Conservation (phyloP, 352 stramenopile genomes). For the Pseudoperonospora humuli region DNA sequence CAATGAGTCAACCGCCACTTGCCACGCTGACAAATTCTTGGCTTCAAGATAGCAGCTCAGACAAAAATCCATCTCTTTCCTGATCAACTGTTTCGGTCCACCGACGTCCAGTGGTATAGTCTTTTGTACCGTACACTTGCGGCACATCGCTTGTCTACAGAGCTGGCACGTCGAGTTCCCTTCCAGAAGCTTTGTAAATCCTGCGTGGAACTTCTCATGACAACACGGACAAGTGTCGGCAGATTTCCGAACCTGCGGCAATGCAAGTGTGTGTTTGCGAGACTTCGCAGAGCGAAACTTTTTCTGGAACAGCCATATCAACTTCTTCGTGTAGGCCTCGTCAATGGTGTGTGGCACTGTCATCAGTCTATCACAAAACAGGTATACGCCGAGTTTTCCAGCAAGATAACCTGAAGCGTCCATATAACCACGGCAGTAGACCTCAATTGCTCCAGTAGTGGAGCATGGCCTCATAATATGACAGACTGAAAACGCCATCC, state of each 20-base stretch:
- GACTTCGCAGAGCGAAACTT: background rate
- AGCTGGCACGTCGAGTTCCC: constrained; percentile 23
- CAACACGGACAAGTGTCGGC: constrained; percentile 19
- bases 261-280: too few species aligned
- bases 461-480: constrained; percentile 27
- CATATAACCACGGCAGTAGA: constrained; percentile 35
- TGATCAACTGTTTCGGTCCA: constrained; percentile 10
- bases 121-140: constrained; percentile 43
- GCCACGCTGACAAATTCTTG: constrained; percentile 30
- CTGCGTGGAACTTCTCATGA: constrained; percentile 14
- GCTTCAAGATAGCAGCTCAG: constrained; percentile 39
- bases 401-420: constrained; percentile 6
- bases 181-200: constrained; percentile 21
- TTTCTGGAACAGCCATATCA: too few species aligned
- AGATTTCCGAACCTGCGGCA: too few species aligned
- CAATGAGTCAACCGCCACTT: too few species aligned
- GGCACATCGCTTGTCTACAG: constrained; percentile 26
- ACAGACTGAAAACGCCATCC: constrained; percentile 25
- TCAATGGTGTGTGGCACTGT: too few species aligned
- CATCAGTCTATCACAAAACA: too few species aligned
- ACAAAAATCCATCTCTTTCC: constrained; percentile 38
- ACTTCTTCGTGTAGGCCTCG: too few species aligned
- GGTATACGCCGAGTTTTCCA: too few species aligned
- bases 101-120: constrained; percentile 10
- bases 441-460: constrained; percentile 21